Base-by-base conservation (phyloP, 164 flowering plant genomes). In the Sextonia rubra region DNA sequence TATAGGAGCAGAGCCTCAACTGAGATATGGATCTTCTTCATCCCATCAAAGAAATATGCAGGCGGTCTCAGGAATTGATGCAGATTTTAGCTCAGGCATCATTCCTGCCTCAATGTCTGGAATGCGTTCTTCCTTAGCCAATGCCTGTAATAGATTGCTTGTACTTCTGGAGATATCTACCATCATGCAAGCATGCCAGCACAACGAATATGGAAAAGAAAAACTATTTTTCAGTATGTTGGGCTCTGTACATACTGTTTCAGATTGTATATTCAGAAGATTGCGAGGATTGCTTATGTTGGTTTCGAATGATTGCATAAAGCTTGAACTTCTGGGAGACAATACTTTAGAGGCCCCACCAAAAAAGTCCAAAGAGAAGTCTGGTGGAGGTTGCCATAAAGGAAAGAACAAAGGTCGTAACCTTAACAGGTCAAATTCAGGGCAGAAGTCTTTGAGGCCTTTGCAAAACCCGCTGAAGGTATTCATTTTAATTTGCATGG, bases 281-380 rank as follows among this genome's bases (percentile, higher is more conserved):
- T 47, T 93, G 72, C 84, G 99, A 66, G 94, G 85, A 52, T 70
- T 91, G 47, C 87, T 95, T 60, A 86, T 89, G 94, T 81, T 81
- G 72, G 72, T 95, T 76, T 93, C 93, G 60, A 89, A 89, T 81
- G 92, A 93, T 72, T 91, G 78, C 80, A 81, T 90, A 76, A 90
- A 86, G 75, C 78, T 81, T 75, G 99, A 95, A 79, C 91, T 94
- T 71, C 78, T 93, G 49, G 89, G 77, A 64, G 94, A 86, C 68
- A 86, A 76, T 24, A 84, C 63, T 71, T 26, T 25, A 27, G 83
- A 76, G n/a, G 27, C 77, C 52, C 72, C 73, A 29, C 65, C 77
- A 6, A 80, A 73, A 75, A 87, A 87, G 76, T 67, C 83, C 37
- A 86, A 80, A 74, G 87, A 75, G 73, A 88, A 85, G 82, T 58